These are phyloP conservation scores for Turnera subulata DNA, from an alignment of 345 rosid genomes.

Conservation along the genomic window DNA sequence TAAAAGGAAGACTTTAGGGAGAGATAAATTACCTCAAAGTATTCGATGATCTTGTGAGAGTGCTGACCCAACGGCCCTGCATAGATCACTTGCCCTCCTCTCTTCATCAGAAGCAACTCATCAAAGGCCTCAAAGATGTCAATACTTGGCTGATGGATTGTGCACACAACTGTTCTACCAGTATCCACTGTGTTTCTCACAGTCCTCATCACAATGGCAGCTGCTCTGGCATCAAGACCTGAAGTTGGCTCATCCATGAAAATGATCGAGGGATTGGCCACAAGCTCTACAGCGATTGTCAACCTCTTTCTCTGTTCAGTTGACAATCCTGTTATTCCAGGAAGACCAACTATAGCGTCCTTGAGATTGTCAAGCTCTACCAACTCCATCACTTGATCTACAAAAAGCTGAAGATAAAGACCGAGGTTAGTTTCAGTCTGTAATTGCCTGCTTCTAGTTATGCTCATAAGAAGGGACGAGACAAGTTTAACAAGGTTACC, in stretches of 20 bases:
- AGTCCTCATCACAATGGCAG: constrained; percentile 55
- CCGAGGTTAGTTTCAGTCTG: neutral
- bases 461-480: neutral
- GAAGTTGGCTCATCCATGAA: constrained; percentile 64
- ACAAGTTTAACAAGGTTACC: constrained; percentile 32
- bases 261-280: constrained; percentile 56
- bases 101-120: constrained; percentile 47
- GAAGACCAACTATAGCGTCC: constrained; percentile 49
- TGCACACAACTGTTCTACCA: constrained; percentile 57
- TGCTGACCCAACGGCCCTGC: constrained; percentile 43
- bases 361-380: constrained; percentile 39
- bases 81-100: constrained; percentile 53
- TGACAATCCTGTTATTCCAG: constrained; percentile 46
- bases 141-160: constrained; percentile 59
- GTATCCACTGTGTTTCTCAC: constrained; percentile 53
- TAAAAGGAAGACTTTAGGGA: neutral
- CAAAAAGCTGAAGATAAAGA: constrained; percentile 31
- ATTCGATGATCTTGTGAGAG: constrained; percentile 46
- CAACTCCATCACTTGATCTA: constrained; percentile 48
- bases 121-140: constrained; percentile 62
- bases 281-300: constrained; percentile 59
- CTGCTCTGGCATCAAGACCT: constrained; percentile 59
- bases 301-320: constrained; percentile 56
- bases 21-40: constrained; percentile 37
- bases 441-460: neutral